phyloP scores from a whole-genome alignment of 768 basidiomycete genomes.

The Mycena galericulata region DNA sequence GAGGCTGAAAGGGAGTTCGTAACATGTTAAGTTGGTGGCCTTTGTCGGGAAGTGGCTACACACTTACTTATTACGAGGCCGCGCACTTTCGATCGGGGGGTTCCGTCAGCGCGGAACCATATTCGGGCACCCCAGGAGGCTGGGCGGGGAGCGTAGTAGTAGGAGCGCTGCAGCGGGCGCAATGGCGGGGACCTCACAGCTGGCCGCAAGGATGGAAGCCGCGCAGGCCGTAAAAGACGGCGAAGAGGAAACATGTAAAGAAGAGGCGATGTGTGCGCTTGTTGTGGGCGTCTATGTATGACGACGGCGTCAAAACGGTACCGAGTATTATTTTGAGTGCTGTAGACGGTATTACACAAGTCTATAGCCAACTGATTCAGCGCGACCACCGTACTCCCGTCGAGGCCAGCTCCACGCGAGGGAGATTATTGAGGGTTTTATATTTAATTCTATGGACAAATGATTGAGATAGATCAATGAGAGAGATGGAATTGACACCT shows the following conservation, averaged over 20 bases:
- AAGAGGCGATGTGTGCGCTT: background rate
- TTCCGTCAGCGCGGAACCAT: constrained; percentile 30
- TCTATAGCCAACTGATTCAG: too few species aligned
- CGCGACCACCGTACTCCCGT: too few species aligned
- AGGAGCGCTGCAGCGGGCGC: background rate
- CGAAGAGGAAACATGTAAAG: constrained; percentile 13
- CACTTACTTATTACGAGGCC: constrained; percentile 34
- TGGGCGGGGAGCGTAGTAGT: constrained; percentile 21
- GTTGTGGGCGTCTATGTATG: background rate
- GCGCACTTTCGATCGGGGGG: constrained; percentile 28
- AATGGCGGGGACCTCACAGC: background rate
- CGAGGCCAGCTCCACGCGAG: too few species aligned
- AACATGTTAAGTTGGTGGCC: too few species aligned
- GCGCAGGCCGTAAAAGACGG: background rate
- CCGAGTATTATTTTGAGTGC: too few species aligned
- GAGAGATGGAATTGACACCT: too few species aligned
- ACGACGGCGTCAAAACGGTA: too few species aligned
- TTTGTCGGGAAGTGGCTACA: background rate
- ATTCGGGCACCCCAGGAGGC: constrained; percentile 20
- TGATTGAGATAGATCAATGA: too few species aligned
- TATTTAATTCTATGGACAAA: too few species aligned
- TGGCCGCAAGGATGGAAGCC: background rate
- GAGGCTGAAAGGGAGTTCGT: too few species aligned
- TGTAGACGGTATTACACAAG: too few species aligned
- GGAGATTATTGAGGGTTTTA: too few species aligned